A percentile compares a stretch with the other conserved stretches of the same genome.
These are phyloP conservation scores for Buddleja alternifolia DNA, from an alignment of 257 asterid species.

Conservation along the genomic window DNA sequence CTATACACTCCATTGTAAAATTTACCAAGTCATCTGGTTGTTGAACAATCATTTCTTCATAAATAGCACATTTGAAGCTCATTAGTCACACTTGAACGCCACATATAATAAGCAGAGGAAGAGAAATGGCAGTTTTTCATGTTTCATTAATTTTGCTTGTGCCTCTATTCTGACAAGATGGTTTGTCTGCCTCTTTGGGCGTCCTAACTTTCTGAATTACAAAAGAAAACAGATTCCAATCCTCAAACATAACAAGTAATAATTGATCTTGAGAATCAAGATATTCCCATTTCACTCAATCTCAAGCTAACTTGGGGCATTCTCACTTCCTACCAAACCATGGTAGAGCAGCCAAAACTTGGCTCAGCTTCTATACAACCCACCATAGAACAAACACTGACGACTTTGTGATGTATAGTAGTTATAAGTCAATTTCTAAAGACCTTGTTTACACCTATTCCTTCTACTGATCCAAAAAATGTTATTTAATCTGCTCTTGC, in stretches of 20 bases:
- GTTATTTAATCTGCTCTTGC: background rate
- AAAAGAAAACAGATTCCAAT: too few species aligned
- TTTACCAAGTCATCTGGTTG: too few species aligned
- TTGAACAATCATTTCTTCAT: too few species aligned
- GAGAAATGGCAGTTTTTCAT: background rate
- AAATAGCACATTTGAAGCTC: too few species aligned
- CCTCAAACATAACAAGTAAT: background rate
- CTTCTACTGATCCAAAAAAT: constrained; percentile 1
- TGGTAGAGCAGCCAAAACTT: background rate
- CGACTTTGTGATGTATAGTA: background rate
- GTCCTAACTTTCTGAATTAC: background rate
- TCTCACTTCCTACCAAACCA: background rate
- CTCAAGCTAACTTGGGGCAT: background rate
- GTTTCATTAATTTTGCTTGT: too few species aligned
- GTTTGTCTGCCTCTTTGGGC: background rate
- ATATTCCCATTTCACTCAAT: too few species aligned
- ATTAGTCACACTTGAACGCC: background rate
- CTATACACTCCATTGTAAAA: background rate
- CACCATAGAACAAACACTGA: background rate
- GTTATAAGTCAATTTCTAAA: background rate
- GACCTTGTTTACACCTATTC: background rate
- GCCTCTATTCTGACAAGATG: background rate
- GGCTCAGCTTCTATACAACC: background rate
- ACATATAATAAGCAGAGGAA: background rate
- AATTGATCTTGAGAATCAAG: background rate